Evolutionary conservation across 2,329 filamentous ascomycete species (phyloP).

Genomic region (Botryosphaeria dothidea): DNA sequence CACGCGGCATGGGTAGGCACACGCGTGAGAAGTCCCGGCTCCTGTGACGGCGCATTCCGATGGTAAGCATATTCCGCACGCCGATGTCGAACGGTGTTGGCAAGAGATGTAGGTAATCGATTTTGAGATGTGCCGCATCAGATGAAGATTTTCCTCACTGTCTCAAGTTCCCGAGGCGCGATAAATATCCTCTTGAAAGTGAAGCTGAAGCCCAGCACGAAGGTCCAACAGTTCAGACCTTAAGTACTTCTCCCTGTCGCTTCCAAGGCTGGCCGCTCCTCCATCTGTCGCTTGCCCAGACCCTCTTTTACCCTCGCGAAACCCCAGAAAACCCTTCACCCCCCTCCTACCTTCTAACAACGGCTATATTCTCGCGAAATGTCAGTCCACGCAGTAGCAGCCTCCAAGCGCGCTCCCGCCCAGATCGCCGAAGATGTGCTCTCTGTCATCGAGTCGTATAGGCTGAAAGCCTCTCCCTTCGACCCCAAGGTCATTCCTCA

Average conservation of each 20-base stretch:
- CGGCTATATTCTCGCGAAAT: background rate
- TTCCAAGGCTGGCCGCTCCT: no score
- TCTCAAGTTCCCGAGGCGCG: background rate
- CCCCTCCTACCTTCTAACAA: background rate
- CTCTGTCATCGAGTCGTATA: conserved; percentile 17
- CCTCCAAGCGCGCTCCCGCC: background rate
- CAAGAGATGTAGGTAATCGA: background rate
- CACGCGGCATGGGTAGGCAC: conserved; percentile 1
- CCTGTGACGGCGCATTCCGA: background rate
- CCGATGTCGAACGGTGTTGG: background rate
- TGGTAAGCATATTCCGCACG: background rate
- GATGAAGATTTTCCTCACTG: background rate
- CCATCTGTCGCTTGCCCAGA: background rate
- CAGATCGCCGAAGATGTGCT: conserved; percentile 13
- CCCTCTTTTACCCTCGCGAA: background rate
- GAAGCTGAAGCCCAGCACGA: background rate
- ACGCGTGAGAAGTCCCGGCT: background rate
- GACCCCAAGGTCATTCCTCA: conserved; percentile 16
- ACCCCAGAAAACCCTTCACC: background rate
- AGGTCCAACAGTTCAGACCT: background rate
- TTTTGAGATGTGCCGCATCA: background rate
- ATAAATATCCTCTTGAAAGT: background rate
- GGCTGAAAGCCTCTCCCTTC: conserved; percentile 16
- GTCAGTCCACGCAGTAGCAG: conserved; percentile 11
- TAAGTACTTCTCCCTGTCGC: background rate